A percentile compares a stretch with the other conserved stretches of the same genome.
Conservation (phyloP, 257 asterid species). For the Datura wrightii region DNA sequence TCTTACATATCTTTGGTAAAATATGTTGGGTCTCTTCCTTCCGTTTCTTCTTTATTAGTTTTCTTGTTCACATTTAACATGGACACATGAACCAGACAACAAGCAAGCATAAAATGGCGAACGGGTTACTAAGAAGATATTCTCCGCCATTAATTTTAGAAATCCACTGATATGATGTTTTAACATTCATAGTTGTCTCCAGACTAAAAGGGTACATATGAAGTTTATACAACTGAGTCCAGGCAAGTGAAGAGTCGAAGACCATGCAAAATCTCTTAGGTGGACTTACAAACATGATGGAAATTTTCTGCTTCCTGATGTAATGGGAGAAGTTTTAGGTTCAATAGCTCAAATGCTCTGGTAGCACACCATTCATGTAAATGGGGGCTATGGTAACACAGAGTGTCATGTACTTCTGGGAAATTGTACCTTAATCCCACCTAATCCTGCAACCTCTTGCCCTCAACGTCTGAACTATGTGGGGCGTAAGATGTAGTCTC, state of each 20-base stretch:
- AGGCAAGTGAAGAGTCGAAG: not conserved
- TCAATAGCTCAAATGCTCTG: not conserved
- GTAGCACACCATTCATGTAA: not conserved
- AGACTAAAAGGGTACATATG: not conserved
- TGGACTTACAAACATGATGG: not conserved
- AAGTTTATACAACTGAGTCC: not conserved
- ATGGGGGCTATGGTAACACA: not conserved
- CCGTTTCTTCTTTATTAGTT: not conserved
- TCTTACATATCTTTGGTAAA: not conserved
- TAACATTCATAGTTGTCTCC: not conserved
- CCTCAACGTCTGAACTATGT: constrained; percentile 51
- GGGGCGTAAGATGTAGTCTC: constrained; percentile 50
- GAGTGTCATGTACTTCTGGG: not conserved
- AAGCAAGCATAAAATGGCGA: not conserved
- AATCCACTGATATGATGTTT: not conserved
- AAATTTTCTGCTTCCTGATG: constrained; percentile 6
- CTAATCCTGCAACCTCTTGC: constrained; percentile 71
- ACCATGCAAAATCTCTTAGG: not conserved
- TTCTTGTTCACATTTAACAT: not conserved
- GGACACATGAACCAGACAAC: not conserved
- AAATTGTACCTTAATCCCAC: constrained; percentile 57
- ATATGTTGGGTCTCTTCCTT: not conserved
- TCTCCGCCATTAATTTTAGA: not conserved
- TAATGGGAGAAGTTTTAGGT: not conserved
- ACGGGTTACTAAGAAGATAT: not conserved